Conservation (phyloP, 768 basidiomycete genomes). For the Jaapia argillacea region DNA sequence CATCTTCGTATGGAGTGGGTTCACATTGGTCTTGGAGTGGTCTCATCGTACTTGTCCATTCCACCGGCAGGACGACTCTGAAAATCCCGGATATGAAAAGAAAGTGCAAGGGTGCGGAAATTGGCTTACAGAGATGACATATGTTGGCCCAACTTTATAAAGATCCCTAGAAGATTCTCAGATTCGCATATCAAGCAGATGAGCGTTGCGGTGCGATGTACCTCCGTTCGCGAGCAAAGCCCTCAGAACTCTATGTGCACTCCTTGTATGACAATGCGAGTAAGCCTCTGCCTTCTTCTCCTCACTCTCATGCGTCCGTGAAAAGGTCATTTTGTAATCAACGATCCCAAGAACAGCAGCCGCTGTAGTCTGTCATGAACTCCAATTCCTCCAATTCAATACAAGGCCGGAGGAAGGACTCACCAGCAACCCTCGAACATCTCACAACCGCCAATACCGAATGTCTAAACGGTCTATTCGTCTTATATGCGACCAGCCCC, state of each 20-base stretch:
- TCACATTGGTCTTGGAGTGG: slow-evolving; percentile 88
- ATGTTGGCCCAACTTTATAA: slow-evolving; percentile 87
- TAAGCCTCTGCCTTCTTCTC: slow-evolving; percentile 42
- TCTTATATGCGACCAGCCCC: slow-evolving; percentile 46
- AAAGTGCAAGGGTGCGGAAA: neutral
- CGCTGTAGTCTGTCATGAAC: slow-evolving; percentile 23
- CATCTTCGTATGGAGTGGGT: slow-evolving; percentile 71
- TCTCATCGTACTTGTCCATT: slow-evolving; percentile 51
- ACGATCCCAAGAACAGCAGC: slow-evolving; percentile 54
- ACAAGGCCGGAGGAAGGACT: slow-evolving; percentile 21
- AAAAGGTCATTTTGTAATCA: slow-evolving; percentile 66
- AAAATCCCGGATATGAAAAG: slow-evolving; percentile 11
- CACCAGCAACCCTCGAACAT: slow-evolving; percentile 71
- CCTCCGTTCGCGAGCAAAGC: slow-evolving; percentile 89
- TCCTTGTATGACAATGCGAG: slow-evolving; percentile 77
- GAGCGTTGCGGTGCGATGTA: slow-evolving; percentile 17
- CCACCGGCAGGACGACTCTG: slow-evolving; percentile 46
- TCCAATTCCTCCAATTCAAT: neutral
- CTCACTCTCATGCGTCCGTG: slow-evolving; percentile 37
- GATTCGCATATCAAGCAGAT: no score
- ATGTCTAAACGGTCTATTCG: slow-evolving; percentile 67
- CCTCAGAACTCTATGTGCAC: slow-evolving; percentile 66
- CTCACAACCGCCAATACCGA: slow-evolving; percentile 61
- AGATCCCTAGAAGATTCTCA: no score
- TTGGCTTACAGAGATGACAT: slow-evolving; percentile 54